A percentile compares a stretch with the other conserved stretches of the same genome.
Conservation (phyloP, 192 early-diverging fungal species). For the Geosiphon pyriformis region DNA sequence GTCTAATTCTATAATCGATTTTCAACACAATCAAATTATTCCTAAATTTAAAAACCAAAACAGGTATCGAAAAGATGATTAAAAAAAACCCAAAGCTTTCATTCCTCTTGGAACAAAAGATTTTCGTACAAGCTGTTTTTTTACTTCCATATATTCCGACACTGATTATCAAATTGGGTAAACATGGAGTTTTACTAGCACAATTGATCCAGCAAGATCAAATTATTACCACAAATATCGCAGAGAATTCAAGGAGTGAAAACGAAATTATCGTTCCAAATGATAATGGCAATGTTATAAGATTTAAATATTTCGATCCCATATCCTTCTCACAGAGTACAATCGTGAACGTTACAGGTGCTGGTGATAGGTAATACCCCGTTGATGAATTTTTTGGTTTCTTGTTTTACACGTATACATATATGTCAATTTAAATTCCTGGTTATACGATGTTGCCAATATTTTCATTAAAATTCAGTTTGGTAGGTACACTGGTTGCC, state of each 20-base stretch:
- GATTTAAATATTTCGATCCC: slow-evolving; percentile 33
- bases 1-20: too few relatives aligned
- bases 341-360: slow-evolving; percentile 67
- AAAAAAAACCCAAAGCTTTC: neutral
- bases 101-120: neutral
- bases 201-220: slow-evolving; percentile 1
- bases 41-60: neutral
- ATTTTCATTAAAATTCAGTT: slow-evolving; percentile 39
- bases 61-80: neutral
- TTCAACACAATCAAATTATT: too few relatives aligned
- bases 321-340: slow-evolving; percentile 23
- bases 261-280: slow-evolving; percentile 1
- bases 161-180: slow-evolving; percentile 67
- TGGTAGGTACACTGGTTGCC: slow-evolving; percentile 65
- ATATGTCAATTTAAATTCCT: too few relatives aligned
- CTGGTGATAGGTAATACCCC: slow-evolving; percentile 60
- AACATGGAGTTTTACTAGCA: slow-evolving; percentile 44
- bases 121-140: slow-evolving; percentile 11
- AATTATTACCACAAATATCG: neutral
- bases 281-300: slow-evolving; percentile 1
- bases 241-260: too few relatives aligned
- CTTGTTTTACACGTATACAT: too few relatives aligned
- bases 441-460: slow-evolving; percentile 6
- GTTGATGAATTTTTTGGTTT: neutral
- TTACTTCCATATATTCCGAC: slow-evolving; percentile 29